A percentile compares a stretch with the other conserved stretches of the same genome.
Conservation (phyloP, 192 early-diverging fungal genomes). For the Gamsiella multidivaricata region DNA sequence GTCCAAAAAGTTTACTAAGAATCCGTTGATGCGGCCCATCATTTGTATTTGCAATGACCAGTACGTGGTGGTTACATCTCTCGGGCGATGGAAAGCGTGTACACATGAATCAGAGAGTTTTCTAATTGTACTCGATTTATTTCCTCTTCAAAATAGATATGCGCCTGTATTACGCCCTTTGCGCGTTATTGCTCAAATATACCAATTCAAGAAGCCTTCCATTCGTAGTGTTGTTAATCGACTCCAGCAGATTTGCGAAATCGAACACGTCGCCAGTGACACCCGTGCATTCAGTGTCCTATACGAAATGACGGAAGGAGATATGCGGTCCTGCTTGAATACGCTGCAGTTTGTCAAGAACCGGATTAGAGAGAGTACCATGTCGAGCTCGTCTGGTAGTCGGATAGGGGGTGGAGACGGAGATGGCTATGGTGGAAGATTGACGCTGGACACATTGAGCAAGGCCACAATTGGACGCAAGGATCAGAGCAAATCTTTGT, state of each 20-base stretch:
- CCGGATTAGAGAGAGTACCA: conserved; percentile 15
- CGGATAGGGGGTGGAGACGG: neutral
- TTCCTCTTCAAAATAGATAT: conserved; percentile 64
- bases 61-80: conserved; percentile 52
- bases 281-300: conserved; percentile 79
- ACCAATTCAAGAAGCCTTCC: conserved; percentile 76
- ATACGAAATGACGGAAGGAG: conserved; percentile 83
- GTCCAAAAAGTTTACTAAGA: conserved; percentile 47
- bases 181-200: conserved; percentile 78
- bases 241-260: conserved; percentile 82
- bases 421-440: conserved; percentile 6
- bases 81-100: too few relatives aligned
- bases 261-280: conserved; percentile 80
- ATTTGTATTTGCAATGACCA: conserved; percentile 99
- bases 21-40: conserved; percentile 85
- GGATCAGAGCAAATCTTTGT: conserved; percentile 82
- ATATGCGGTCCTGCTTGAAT: conserved; percentile 90
- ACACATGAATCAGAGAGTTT: neutral
- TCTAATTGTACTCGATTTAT: neutral
- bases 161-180: conserved; percentile 88
- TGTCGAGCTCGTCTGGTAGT: neutral
- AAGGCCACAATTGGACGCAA: conserved; percentile 75
- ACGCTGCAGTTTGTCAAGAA: conserved; percentile 77
- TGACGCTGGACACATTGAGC: conserved; percentile 62
- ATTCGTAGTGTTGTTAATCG: conserved; percentile 74